Evolutionary conservation across 805 yeast genomes (phyloP), one percentile per base, ranked within the genome.

Genomic region (Ogataea paraovalis): DNA sequence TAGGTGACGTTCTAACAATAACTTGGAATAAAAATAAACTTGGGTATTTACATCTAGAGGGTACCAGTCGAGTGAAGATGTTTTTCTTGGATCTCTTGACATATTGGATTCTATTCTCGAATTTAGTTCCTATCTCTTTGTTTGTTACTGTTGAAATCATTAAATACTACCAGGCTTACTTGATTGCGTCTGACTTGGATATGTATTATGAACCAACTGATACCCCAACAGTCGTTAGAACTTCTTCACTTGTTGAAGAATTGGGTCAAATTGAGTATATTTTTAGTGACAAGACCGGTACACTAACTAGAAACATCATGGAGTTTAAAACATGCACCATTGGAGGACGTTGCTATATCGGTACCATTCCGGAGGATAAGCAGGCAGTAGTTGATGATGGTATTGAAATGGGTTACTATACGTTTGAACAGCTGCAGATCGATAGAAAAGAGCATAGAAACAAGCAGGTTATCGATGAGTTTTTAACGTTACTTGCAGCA

Each of bases 211-310:
- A 80, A 53, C 85, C 78, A 43, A 78, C 90, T 0, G 98, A 94
- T 61, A 90, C 97, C 0, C 98, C 99, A 2, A 85, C 97, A 0
- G 90, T 91, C 4, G 96, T 94, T 18, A 76, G 99, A 54, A 92
- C 99, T 0, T 92, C 98, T 1, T 86, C 96, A 13, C 75, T 94
- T 57, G 99, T 94, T 6, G 99, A 94, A 67, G 99, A 94, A 59
- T 73, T 94, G 54, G 99, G 99, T 23, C 99, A 94, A 66, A 91
- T 94, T 59, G 95, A 92, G 63, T 91, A 90, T 62, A 87, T 94
- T 20, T 94, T 94, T 69, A 87, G 96, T 65, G 99, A 94, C 67
- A 94, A 94, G 64, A 94, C 99, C 0, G 99, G 99, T 27, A 94
- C 99, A 0, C 73, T 94, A 49, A 94, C 99, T 0, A 72, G 97